Conservation (phyloP, 257 asterid species). For the Nicotiana obtusifolia region DNA sequence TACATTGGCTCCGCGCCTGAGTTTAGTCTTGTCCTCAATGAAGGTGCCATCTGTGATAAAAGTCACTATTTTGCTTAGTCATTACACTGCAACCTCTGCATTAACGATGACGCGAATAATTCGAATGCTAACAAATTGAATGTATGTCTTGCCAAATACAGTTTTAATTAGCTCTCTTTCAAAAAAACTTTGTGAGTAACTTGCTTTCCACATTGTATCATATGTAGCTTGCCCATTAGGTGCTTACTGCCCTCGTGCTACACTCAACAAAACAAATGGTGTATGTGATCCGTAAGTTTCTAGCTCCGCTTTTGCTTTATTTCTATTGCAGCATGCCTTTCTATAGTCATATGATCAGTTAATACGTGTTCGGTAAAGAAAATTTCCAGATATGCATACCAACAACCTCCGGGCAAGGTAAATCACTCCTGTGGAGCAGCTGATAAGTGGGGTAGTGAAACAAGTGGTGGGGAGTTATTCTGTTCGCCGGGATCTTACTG, state of each 20-base stretch:
- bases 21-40: not conserved
- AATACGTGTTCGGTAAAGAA: constrained; percentile 26
- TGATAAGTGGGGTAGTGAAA: constrained; percentile 76
- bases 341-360: constrained; percentile 24
- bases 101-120: not conserved
- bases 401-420: constrained; percentile 71
- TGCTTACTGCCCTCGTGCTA: constrained; percentile 74
- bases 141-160: not conserved
- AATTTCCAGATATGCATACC: constrained; percentile 71
- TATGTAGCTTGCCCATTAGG: constrained; percentile 93
- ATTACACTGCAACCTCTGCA: not conserved
- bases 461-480: constrained; percentile 63
- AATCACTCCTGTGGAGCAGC: constrained; percentile 96
- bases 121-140: not conserved
- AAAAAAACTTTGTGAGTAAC: not conserved
- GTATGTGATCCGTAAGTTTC: constrained; percentile 89
- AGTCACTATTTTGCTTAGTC: no score
- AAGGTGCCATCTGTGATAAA: not conserved
- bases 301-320: constrained; percentile 9
- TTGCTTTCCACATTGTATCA: not conserved
- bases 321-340: constrained; percentile 1
- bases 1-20: not conserved
- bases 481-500: constrained; percentile 91
- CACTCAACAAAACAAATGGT: constrained; percentile 57
- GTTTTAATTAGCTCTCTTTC: not conserved